Evolutionary conservation across 805 yeast genomes (phyloP), one percentile per base, ranked within the genome.

Genomic region (Yamadazyma sp.): DNA sequence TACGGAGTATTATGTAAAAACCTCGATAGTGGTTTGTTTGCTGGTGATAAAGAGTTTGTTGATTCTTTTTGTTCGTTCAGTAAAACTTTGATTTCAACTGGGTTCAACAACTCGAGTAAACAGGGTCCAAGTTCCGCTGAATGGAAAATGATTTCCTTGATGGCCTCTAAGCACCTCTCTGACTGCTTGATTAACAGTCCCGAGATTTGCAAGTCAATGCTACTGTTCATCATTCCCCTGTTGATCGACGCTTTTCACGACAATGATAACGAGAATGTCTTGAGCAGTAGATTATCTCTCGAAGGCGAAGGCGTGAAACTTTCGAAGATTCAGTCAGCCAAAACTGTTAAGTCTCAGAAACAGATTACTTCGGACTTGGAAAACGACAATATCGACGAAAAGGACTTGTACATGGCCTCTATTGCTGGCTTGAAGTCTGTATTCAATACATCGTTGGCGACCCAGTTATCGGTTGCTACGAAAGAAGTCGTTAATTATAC

Each of bases 1-100:
- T 80, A 72, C 48, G 62, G 64, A 7, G 59, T 57, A 1, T 58
- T 71, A 26, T 69, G 75, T 47, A 46, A 54, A 10, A 64, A 75
- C 30, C 71, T 84, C 38, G 84, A 82, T 45, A 77, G 75, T 11
- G 79, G 77, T 7, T 63, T 84, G 39, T 78, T 82, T 49, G 67
- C 76, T 20, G 89, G 89, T 27, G 87, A 84, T 59, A 64, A 73
- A 30, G 68, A 57, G 17, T 84, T 81, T 52, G 73, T 78, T 7
- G 62, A 62, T 19, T 46, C 59, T 29, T 82, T 80, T 55, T 59
- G 60, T 14, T 40, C 56, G 12, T 48, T 73, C 13, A 49, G 60
- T 1, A 45, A 50, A 12, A 28, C 32, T 4, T 42, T 59, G 16
- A 50, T 59, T 15, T 41, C 48, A 17, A 41, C 46, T 9, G 53